phyloP scores from a whole-genome alignment of 2,329 filamentous ascomycete species.

The Ophiocordyceps camponoti-saundersi region DNA sequence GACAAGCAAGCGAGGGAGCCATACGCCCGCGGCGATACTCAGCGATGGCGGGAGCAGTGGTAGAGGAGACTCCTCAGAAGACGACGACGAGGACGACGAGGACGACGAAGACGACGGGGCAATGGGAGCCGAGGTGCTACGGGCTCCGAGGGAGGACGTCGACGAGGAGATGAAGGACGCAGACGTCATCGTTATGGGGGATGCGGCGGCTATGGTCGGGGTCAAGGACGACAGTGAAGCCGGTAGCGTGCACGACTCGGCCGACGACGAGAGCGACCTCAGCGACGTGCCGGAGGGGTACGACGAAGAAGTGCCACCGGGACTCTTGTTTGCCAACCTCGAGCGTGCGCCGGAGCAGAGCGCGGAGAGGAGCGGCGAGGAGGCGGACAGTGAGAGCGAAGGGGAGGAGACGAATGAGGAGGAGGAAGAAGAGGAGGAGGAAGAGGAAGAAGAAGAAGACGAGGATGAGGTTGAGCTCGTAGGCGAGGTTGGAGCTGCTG shows the following conservation, averaged over 20 bases:
- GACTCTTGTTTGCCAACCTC: slow-evolving; percentile 35
- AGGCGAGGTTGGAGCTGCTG: background rate
- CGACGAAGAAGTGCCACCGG: slow-evolving; percentile 37
- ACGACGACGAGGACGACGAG: slow-evolving; percentile 11
- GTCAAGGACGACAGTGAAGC: slow-evolving; percentile 14
- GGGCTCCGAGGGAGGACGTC: slow-evolving; percentile 14
- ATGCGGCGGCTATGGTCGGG: slow-evolving; percentile 10
- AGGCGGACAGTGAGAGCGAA: slow-evolving; percentile 18
- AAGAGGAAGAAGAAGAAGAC: slow-evolving; percentile 2
- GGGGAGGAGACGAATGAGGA: slow-evolving; percentile 11
- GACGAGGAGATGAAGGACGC: slow-evolving; percentile 29
- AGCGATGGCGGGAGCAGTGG: slow-evolving; percentile 21
- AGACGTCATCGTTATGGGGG: slow-evolving; percentile 12
- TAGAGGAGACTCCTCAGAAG: slow-evolving; percentile 29
- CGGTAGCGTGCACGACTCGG: slow-evolving; percentile 46
- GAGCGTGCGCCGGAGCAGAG: slow-evolving; percentile 9
- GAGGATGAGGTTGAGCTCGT: slow-evolving; percentile 4
- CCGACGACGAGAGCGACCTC: slow-evolving; percentile 52
- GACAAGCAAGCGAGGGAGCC: slow-evolving; percentile 30
- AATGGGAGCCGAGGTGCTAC: background rate
- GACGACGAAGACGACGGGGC: slow-evolving; percentile 6
- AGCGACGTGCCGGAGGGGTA: slow-evolving; percentile 45
- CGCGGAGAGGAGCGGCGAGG: slow-evolving; percentile 16
- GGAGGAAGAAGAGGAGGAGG: slow-evolving; percentile 6
- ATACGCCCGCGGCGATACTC: slow-evolving; percentile 17